Conservation (phyloP, 2,329 filamentous ascomycete species). For the Trichoderma brevicompactum region DNA sequence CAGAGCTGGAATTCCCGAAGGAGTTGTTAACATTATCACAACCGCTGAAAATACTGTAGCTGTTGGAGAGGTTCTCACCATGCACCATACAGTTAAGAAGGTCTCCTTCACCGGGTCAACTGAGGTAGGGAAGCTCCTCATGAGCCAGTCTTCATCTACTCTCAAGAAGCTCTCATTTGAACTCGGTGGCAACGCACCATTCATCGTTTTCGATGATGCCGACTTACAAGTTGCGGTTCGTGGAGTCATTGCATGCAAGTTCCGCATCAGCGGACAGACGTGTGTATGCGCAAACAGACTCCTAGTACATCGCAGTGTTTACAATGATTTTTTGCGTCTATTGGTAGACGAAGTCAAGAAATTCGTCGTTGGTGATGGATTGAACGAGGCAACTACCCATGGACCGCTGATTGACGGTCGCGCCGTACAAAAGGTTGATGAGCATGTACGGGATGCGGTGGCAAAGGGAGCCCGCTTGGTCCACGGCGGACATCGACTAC, state of each 20-base stretch:
- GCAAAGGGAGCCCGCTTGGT: conserved; percentile 65
- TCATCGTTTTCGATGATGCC: conserved; percentile 78
- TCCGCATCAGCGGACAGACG: conserved; percentile 87
- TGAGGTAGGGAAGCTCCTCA: conserved; percentile 55
- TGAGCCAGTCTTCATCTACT: conserved; percentile 71
- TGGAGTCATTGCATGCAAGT: too few relatives aligned
- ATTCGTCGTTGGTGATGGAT: conserved; percentile 67
- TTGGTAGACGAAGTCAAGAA: neutral
- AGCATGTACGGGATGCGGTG: conserved; percentile 68
- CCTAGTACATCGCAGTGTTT: conserved; percentile 73
- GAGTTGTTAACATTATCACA: too few relatives aligned
- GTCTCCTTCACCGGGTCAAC: conserved; percentile 67
- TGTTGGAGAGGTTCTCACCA: too few relatives aligned
- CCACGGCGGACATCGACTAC: conserved; percentile 55
- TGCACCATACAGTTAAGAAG: too few relatives aligned
- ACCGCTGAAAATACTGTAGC: too few relatives aligned
- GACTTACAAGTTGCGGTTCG: too few relatives aligned
- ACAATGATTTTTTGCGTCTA: conserved; percentile 61
- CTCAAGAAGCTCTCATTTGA: conserved; percentile 70
- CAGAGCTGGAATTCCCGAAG: too few relatives aligned
- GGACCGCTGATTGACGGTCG: conserved; percentile 66
- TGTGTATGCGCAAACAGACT: conserved; percentile 84
- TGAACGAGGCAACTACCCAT: conserved; percentile 61
- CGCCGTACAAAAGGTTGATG: conserved; percentile 61
- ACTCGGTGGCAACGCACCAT: conserved; percentile 71